These are phyloP conservation scores for Cruciata laevipes DNA, from an alignment of 257 asterid genomes.

Conservation along the genomic window DNA sequence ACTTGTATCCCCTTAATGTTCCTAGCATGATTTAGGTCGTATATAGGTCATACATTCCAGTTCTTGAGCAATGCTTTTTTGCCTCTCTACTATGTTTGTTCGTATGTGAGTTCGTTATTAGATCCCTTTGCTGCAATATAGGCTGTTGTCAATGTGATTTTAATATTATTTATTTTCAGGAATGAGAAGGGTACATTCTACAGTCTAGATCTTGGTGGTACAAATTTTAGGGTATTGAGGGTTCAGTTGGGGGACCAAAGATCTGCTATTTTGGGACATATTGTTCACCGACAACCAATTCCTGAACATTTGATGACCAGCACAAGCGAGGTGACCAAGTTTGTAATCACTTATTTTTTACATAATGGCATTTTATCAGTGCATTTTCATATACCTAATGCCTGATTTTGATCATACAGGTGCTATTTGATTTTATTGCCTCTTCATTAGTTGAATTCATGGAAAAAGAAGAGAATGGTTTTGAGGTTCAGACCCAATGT, in stretches of 20 bases:
- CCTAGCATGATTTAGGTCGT: too few relatives aligned
- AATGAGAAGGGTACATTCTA: conserved; percentile 51
- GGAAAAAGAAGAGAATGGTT: conserved; percentile 41
- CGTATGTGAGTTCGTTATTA: neutral
- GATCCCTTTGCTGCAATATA: neutral
- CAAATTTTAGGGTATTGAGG: conserved; percentile 60
- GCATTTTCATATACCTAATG: conserved; percentile 4
- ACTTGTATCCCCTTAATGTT: neutral
- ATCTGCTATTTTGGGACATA: conserved; percentile 39
- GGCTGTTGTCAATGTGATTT: neutral
- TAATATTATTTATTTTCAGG: conserved; percentile 15
- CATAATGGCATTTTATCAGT: neutral
- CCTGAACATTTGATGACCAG: conserved; percentile 52
- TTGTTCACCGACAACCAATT: conserved; percentile 45
- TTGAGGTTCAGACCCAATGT: conserved; percentile 29
- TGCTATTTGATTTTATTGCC: conserved; percentile 77
- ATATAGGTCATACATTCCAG: neutral
- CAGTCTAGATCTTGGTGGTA: conserved; percentile 65
- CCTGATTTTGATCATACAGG: conserved; percentile 34
- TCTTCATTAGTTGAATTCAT: conserved; percentile 47
- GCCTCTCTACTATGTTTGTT: neutral
- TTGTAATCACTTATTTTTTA: conserved; percentile 2
- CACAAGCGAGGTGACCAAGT: conserved; percentile 47
- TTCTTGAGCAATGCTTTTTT: neutral
- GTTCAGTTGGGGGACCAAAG: conserved; percentile 56